Base-by-base conservation (phyloP, 2,329 filamentous ascomycete genomes). In the Trichophyton schoenleinii region DNA sequence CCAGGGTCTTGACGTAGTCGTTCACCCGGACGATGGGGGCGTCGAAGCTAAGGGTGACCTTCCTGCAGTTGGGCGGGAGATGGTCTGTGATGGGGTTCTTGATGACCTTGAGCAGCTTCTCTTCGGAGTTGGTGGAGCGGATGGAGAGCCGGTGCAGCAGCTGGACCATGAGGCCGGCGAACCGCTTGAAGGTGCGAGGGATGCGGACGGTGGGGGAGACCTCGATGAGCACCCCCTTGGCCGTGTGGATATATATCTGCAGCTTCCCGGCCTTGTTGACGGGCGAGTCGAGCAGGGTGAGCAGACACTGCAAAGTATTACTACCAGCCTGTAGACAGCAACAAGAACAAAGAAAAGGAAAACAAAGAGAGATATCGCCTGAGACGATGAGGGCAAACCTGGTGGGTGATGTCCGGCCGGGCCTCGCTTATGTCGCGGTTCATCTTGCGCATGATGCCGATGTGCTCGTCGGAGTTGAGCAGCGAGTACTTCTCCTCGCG, bases 401-500 rank as follows among this genome's bases (percentile, higher is more conserved):
- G 94, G 74, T 99, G 94, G 53, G 94, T 96, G 70, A 99, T 99
- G 76, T 99, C 94, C 52, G 94, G 94, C 68, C 94, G 86, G 63
- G 94, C 94, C 76, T 99, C 94, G 74, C 91, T 96, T 67, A 99
- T 97, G 73, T 99, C 94, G 68, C 94, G 84, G 74, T 95, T 95
- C 92, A 97, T 97, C 81, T 97, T 99, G 71, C 94, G 87, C 91
- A 99, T 96, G 66, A 97, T 88, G 65, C 94, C 94, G 68, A 99
- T 99, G 74, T 99, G 94, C 77, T 99, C 94, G 72, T 99, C 94
- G 76, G 91, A 96, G 81, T 99, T 99, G 70, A 99, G 85, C 59
- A 99, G 81, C 64, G 92, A 95, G 77, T 95, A 99, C 76, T 97
- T 97, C 73, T 96, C 92, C 70, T 96, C 91, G 59, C 88, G 84